Evolutionary conservation across 257 asterid genomes (phyloP).

Genomic region (Salvia rosmarinus): DNA sequence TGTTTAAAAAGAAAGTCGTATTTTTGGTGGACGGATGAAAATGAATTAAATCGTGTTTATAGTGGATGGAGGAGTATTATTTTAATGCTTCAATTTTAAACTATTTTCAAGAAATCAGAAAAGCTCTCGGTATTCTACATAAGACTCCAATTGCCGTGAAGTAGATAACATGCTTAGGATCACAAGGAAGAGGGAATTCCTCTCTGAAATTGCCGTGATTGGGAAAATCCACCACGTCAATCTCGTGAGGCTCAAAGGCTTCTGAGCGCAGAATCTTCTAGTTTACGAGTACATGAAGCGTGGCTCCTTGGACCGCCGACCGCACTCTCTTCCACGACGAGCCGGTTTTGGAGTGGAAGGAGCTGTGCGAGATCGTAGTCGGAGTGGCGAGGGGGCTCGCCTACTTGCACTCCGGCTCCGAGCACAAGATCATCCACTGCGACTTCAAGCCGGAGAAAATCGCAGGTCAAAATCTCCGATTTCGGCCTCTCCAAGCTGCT

Average conservation of each 20-base stretch:
- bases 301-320: constrained; percentile 75
- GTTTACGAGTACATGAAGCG: constrained; percentile 86
- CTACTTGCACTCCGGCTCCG: constrained; percentile 79
- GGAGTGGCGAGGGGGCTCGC: constrained; percentile 85
- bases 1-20: too few species aligned
- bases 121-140: too few species aligned
- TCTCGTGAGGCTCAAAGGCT: constrained; percentile 71
- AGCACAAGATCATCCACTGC: constrained; percentile 79
- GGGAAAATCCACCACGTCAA: constrained; percentile 82
- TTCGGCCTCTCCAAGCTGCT: constrained; percentile 88
- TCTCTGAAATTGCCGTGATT: constrained; percentile 72
- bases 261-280: constrained; percentile 61
- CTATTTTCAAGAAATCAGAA: too few species aligned
- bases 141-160: constrained; percentile 44
- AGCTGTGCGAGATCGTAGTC: constrained; percentile 67
- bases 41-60: too few species aligned
- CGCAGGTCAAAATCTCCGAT: constrained; percentile 78
- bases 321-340: constrained; percentile 56
- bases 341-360: constrained; percentile 65
- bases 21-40: too few species aligned
- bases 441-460: constrained; percentile 83
- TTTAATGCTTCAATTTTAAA: too few species aligned
- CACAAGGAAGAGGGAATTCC: constrained; percentile 65
- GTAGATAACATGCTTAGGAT: constrained; percentile 68
- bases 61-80: too few species aligned